phyloP scores from a whole-genome alignment of 805 yeast genomes.

The Ogataea polymorpha region DNA sequence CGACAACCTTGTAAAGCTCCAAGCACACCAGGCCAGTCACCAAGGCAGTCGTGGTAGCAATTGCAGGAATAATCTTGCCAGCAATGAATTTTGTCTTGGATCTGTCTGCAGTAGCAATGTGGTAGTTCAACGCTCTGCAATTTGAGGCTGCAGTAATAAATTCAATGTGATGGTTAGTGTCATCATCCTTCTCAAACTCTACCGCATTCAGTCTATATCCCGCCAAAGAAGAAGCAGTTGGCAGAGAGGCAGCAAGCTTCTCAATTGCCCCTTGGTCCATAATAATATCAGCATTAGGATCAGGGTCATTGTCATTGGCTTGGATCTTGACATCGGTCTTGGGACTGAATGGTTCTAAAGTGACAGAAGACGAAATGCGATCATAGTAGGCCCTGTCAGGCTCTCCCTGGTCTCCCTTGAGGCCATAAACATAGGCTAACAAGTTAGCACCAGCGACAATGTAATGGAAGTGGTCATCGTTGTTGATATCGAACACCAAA shows the following conservation, averaged over 20 bases:
- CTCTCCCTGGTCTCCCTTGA: constrained; percentile 66
- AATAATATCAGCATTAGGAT: constrained; percentile 59
- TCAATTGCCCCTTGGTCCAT: constrained; percentile 64
- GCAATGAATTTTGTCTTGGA: constrained; percentile 95
- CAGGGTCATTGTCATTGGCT: constrained; percentile 83
- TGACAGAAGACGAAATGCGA: constrained; percentile 48
- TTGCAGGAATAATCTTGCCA: constrained; percentile 97
- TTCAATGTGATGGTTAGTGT: constrained; percentile 92
- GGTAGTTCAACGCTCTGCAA: constrained; percentile 89
- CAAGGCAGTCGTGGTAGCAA: constrained; percentile 97
- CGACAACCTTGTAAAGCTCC: constrained; percentile 88
- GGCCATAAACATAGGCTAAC: constrained; percentile 85
- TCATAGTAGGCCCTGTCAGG: constrained; percentile 48
- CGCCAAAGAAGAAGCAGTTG: constrained; percentile 83
- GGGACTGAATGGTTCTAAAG: constrained; percentile 69
- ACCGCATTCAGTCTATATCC: constrained; percentile 87
- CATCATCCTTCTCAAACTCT: constrained; percentile 98
- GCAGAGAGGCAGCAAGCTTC: constrained; percentile 71
- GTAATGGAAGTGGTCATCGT: constrained; percentile 77
- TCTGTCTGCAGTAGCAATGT: constrained; percentile 83
- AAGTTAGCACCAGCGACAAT: constrained; percentile 87
- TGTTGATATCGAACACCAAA: constrained; percentile 69
- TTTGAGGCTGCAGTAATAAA: constrained; percentile 95
- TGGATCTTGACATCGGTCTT: constrained; percentile 75
- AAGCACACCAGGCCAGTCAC: constrained; percentile 93